A percentile compares a stretch with the other conserved stretches of the same genome.
Conservation (phyloP, 2,329 filamentous ascomycete genomes). For the Aspergillus phoenicis region DNA sequence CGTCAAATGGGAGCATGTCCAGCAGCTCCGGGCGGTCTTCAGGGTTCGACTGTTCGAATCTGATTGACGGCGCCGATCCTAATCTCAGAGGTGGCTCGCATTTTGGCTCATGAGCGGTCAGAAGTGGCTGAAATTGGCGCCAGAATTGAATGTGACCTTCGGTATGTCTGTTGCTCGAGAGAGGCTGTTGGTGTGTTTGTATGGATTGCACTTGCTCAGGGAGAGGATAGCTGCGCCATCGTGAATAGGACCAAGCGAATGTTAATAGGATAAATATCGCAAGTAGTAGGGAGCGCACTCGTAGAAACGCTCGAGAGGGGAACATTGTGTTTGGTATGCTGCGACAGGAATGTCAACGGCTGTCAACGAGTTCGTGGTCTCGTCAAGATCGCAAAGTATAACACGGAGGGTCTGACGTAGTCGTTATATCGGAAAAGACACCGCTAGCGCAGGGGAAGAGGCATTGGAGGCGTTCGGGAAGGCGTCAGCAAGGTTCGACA, state of each 20-base stretch:
- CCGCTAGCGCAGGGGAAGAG: not conserved
- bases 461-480: not conserved
- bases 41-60: slow-evolving; percentile 32
- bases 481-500: not conserved
- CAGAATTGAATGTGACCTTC: slow-evolving; percentile 36
- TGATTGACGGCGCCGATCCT: slow-evolving; percentile 28
- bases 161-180: not conserved
- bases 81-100: slow-evolving; percentile 32
- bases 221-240: slow-evolving; percentile 13
- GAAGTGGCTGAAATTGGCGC: slow-evolving; percentile 35
- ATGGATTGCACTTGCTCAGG: not conserved
- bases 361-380: too few species aligned
- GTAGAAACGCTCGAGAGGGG: slow-evolving; percentile 19
- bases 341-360: not conserved
- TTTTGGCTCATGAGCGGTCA: slow-evolving; percentile 36
- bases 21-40: slow-evolving; percentile 36
- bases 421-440: not conserved
- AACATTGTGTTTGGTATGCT: slow-evolving; percentile 12
- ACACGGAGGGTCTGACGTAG: not conserved
- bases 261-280: slow-evolving; percentile 18
- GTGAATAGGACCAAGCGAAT: slow-evolving; percentile 22
- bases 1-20: slow-evolving; percentile 31
- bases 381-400: not conserved
- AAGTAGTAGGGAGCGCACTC: slow-evolving; percentile 23
- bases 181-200: not conserved